These are phyloP conservation scores for Staphylotrichum tortipilum DNA, from an alignment of 495 filamentous ascomycete species.

Conservation along the genomic window DNA sequence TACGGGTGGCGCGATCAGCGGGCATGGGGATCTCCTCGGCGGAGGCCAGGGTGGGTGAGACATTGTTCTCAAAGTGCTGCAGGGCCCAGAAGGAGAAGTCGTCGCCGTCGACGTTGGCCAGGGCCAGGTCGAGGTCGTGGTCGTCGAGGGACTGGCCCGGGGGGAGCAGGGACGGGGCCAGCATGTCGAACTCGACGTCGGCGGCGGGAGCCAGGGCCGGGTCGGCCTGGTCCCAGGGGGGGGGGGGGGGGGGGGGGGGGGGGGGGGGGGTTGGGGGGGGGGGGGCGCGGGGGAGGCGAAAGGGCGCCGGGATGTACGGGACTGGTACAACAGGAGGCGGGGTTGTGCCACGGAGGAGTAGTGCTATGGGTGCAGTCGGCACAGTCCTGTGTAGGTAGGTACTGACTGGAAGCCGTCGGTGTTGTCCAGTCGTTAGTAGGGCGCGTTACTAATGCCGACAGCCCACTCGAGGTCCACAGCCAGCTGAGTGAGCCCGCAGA, in stretches of 20 bases:
- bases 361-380: too few species aligned
- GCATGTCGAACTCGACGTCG: slow-evolving; percentile 14
- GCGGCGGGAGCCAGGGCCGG: slow-evolving; percentile 15
- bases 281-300: slow-evolving; percentile 10
- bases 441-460: too few species aligned
- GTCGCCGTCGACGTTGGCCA: slow-evolving; percentile 39
- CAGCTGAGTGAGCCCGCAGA: too few species aligned
- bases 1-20: slow-evolving; percentile 7
- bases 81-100: slow-evolving; percentile 45
- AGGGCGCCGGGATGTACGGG: slow-evolving; percentile 6
- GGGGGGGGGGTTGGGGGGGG: slow-evolving; percentile 8
- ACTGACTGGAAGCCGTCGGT: too few species aligned
- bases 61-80: slow-evolving; percentile 36
- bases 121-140: slow-evolving; percentile 34
- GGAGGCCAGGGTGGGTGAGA: slow-evolving; percentile 12
- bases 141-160: slow-evolving; percentile 18
- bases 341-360: too few species aligned
- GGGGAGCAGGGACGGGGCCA: slow-evolving; percentile 6
- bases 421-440: too few species aligned
- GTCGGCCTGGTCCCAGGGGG: slow-evolving; percentile 33
- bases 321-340: too few species aligned
- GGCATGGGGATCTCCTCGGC: slow-evolving; percentile 12
- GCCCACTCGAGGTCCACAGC: too few species aligned
- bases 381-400: too few species aligned
- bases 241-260: slow-evolving; percentile 9